Percentiles rank a stretch among this genome's conserved stretches.
These are phyloP conservation scores for Yarrowia galli DNA, from an alignment of 1,139 yeast species.

Conservation along the genomic window DNA sequence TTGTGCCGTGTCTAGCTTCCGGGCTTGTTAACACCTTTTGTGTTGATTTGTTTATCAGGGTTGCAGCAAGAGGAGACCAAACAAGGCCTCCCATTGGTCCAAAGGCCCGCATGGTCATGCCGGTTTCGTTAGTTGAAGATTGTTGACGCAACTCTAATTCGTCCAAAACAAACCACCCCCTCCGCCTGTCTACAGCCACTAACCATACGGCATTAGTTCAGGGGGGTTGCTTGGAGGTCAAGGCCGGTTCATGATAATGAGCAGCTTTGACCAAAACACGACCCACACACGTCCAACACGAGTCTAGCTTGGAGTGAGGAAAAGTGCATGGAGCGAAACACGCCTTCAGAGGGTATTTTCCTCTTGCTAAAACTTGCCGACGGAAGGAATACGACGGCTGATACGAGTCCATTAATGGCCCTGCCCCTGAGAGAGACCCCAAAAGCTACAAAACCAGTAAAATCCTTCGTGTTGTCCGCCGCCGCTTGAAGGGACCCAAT, in stretches of 20 bases:
- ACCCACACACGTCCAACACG: background rate
- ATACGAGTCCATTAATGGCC: too few species aligned
- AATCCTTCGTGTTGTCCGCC: background rate
- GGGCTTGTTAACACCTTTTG: slow-evolving; percentile 17
- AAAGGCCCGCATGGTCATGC: background rate
- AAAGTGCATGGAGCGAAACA: too few species aligned
- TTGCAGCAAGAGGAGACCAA: background rate
- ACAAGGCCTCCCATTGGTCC: slow-evolving; percentile 11
- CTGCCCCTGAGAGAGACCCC: too few species aligned
- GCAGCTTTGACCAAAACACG: background rate
- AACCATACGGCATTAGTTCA: slow-evolving; percentile 7
- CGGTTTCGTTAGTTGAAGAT: slow-evolving; percentile 29
- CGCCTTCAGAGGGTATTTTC: too few species aligned
- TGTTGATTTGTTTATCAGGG: slow-evolving; percentile 12
- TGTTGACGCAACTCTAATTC: slow-evolving; percentile 18
- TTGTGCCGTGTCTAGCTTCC: background rate
- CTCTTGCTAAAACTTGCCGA: too few species aligned
- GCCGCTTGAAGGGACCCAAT: slow-evolving; percentile 19
- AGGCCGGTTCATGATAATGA: background rate
- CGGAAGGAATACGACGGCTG: too few species aligned
- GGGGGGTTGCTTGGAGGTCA: background rate
- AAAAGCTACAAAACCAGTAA: background rate
- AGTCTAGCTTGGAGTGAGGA: too few species aligned
- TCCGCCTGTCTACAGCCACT: slow-evolving; percentile 1
- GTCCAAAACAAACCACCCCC: background rate